Base-by-base conservation (phyloP, 306 rosid genomes). In the Vigna mungo region DNA sequence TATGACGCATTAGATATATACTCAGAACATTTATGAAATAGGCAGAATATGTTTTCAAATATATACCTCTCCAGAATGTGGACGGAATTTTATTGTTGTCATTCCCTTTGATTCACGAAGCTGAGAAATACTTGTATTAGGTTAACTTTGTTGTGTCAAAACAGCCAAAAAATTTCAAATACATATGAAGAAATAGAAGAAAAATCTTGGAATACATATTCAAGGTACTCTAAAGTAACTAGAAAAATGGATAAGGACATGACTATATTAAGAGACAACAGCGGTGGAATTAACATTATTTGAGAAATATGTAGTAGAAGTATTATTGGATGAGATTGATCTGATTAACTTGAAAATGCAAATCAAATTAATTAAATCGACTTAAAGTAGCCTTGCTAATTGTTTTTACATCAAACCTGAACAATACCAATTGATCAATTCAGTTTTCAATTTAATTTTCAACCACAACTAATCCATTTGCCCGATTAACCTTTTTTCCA, bases 41-140 rank as follows among this genome's bases (percentile, higher is more conserved):
- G 23, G 70, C 27, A 49, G 53, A 74, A 78, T 53, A 71, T 75
- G 56, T 72, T 55, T 36, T 83, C 30, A 12, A 18, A 66, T 51
- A 47, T 30, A 71, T 89, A 95, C 98, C 98, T 95, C 98, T 76
- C 98, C 98, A 77, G 97, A 82, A 78, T 95, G 98, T 37, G 98
- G 98, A 80, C 98, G 98, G 80, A 95, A 90, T 83, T 95, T 95
- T 80, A 95, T 95, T 68, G 97, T 95, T 18, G 90, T 85, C 98
- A 95, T 87, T 80, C 97, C 97, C 84, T 92, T 95, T 11, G 93
- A 92, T 84, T 95, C 98, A 65, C 98, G 97, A 86, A 95, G 97
- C 98, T 95, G 93, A 73, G 81, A 82, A 87, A 72, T 55, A 85
- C 36, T 68, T 27, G 75, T 25, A 80, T 55, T 13, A 13, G 65